Evolutionary conservation across 495 filamentous ascomycete genomes (phyloP).

Genomic region (Chaetomium fimeti): DNA sequence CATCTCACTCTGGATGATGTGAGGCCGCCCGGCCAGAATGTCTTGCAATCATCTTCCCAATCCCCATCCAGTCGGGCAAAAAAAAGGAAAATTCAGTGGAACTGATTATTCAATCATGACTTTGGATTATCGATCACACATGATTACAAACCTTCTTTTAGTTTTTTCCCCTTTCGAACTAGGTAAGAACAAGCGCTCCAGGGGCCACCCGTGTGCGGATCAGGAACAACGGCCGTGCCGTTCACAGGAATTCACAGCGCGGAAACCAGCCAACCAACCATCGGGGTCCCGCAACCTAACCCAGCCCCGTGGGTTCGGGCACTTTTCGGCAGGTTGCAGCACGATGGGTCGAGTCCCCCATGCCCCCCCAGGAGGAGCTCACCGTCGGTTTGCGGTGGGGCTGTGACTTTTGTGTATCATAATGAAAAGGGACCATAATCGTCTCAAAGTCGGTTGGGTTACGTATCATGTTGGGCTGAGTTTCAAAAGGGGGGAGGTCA

Average conservation of each 20-base stretch:
- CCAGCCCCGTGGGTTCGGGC: constrained; percentile 13
- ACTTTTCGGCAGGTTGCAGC: constrained; percentile 17
- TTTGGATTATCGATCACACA: constrained; percentile 4
- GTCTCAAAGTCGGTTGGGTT: background rate
- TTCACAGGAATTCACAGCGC: background rate
- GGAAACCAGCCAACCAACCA: background rate
- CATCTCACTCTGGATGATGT: too few species aligned
- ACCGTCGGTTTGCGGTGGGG: background rate
- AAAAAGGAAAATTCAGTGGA: background rate
- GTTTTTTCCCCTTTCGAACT: background rate
- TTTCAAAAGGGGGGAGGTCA: background rate
- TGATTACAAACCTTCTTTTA: constrained; percentile 13
- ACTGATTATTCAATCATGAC: background rate
- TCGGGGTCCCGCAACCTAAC: constrained; percentile 2
- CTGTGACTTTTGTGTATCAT: background rate
- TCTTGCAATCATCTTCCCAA: background rate
- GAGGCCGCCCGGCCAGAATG: background rate
- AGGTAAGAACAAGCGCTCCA: background rate
- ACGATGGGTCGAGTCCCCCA: background rate
- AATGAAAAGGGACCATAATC: background rate
- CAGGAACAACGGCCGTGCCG: background rate
- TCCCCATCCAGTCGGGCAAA: background rate
- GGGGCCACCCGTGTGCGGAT: background rate
- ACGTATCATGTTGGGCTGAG: constrained; percentile 4
- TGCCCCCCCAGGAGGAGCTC: too few species aligned